Evolutionary conservation across 257 asterid species (phyloP).

Genomic region (Fraxinus excelsior): DNA sequence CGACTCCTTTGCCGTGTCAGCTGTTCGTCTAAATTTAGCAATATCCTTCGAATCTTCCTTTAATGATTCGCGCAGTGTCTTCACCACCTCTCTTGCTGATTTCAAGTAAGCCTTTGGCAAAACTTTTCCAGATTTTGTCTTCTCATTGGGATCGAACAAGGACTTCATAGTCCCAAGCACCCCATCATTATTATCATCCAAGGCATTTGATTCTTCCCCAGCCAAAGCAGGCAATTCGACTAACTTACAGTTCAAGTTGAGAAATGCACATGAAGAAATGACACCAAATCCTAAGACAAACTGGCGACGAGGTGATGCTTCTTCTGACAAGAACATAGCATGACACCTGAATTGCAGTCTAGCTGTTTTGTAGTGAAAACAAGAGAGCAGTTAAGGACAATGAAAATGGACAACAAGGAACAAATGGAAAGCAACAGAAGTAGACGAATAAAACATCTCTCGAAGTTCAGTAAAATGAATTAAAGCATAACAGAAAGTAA

Average conservation of each 20-base stretch:
- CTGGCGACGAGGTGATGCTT: conserved; percentile 47
- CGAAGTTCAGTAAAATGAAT: not conserved
- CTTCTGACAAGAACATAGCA: conserved; percentile 32
- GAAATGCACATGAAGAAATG: conserved; percentile 39
- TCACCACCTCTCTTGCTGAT: conserved; percentile 85
- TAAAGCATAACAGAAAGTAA: conserved; percentile 9
- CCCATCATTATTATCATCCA: conserved; percentile 53
- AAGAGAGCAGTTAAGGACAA: not conserved
- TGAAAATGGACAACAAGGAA: too few species aligned
- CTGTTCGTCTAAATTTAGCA: conserved; percentile 84
- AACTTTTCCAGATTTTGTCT: conserved; percentile 76
- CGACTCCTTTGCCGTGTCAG: conserved; percentile 92
- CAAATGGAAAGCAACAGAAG: not conserved
- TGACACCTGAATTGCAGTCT: conserved; percentile 32
- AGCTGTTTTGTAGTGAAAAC: conserved; percentile 33
- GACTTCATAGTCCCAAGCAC: conserved; percentile 65
- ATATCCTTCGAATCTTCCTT: conserved; percentile 65
- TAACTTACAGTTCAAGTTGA: conserved; percentile 28
- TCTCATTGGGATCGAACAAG: conserved; percentile 83
- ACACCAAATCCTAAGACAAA: conserved; percentile 40
- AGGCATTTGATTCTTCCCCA: conserved; percentile 42
- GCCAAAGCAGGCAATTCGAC: conserved; percentile 50
- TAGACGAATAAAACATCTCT: not conserved
- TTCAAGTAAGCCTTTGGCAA: conserved; percentile 87
- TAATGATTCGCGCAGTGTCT: conserved; percentile 76